A percentile compares a stretch with the other conserved stretches of the same genome.
Conservation (phyloP, 495 filamentous ascomycete species). For the Penicillium riverlandense region DNA sequence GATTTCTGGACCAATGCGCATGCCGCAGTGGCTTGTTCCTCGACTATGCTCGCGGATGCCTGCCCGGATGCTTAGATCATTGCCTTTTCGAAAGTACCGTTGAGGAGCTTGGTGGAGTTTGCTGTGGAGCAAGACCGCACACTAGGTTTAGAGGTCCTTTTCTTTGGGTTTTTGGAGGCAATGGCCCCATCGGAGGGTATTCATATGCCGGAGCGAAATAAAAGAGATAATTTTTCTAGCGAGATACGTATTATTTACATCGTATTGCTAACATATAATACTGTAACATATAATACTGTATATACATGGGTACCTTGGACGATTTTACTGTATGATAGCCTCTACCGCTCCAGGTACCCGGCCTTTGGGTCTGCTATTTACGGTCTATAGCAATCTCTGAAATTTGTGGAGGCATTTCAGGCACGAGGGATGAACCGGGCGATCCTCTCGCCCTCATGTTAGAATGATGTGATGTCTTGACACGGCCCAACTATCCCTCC, state of each 20-base stretch:
- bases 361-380: neutral
- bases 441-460: too few species aligned
- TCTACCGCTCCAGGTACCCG: too few species aligned
- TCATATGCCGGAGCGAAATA: neutral
- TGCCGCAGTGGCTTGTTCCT: neutral
- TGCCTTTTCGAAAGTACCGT: neutral
- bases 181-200: neutral
- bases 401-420: too few species aligned
- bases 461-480: too few species aligned
- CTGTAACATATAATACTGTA: constrained; percentile 6
- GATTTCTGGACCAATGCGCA: constrained; percentile 9
- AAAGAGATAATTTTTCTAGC: too few species aligned
- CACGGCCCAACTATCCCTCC: too few species aligned
- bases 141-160: neutral
- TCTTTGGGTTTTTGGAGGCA: neutral
- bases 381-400: neutral
- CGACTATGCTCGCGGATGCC: constrained; percentile 9
- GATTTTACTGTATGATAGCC: too few species aligned
- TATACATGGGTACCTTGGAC: neutral
- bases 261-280: neutral
- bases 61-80: constrained; percentile 6
- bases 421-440: too few species aligned
- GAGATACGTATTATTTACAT: too few species aligned
- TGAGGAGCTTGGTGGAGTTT: too few species aligned
- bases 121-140: too few species aligned